Evolutionary conservation across 116 monocot genomes (phyloP).

Genomic region (Posidonia oceanica): DNA sequence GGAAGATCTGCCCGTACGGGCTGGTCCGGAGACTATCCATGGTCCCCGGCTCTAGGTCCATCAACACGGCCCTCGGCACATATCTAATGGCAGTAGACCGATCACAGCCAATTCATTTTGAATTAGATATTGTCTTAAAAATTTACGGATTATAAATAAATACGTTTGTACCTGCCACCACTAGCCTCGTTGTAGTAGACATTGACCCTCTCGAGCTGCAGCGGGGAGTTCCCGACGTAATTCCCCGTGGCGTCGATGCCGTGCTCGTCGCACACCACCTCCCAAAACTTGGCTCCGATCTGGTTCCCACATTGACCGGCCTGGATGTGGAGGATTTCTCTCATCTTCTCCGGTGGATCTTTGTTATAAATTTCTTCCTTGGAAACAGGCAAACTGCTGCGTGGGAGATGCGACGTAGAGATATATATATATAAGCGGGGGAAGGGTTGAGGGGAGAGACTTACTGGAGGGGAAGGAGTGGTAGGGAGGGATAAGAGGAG

Average conservation of each 20-base stretch:
- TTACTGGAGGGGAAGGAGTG: too few relatives aligned
- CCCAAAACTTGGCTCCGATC: slow-evolving; percentile 40
- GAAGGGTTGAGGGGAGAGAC: too few relatives aligned
- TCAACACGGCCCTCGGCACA: slow-evolving; percentile 48
- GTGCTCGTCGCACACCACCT: slow-evolving; percentile 36
- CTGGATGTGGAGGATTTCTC: slow-evolving; percentile 39
- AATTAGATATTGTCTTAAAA: too few relatives aligned
- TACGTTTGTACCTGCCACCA: slow-evolving; percentile 22
- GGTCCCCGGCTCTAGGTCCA: slow-evolving; percentile 60
- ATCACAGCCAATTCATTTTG: too few relatives aligned
- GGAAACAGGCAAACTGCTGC: too few relatives aligned
- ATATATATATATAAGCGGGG: too few relatives aligned
- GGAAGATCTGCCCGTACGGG: slow-evolving; percentile 46
- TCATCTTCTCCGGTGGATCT: slow-evolving; percentile 4
- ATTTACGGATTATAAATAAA: too few relatives aligned
- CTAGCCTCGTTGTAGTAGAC: slow-evolving; percentile 60
- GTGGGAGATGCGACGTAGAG: too few relatives aligned
- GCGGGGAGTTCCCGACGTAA: slow-evolving; percentile 28
- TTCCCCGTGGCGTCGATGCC: slow-evolving; percentile 28
- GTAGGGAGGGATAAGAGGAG: too few relatives aligned
- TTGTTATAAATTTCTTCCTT: too few relatives aligned
- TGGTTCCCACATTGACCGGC: slow-evolving; percentile 38
- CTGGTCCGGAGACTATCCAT: slow-evolving; percentile 44
- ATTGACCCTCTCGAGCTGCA: slow-evolving; percentile 45
- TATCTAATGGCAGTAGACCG: too few relatives aligned